Percentiles rank a stretch among this genome's conserved stretches.
Conservation (phyloP, 2,329 filamentous ascomycete species). For the Exserohilum turcica region DNA sequence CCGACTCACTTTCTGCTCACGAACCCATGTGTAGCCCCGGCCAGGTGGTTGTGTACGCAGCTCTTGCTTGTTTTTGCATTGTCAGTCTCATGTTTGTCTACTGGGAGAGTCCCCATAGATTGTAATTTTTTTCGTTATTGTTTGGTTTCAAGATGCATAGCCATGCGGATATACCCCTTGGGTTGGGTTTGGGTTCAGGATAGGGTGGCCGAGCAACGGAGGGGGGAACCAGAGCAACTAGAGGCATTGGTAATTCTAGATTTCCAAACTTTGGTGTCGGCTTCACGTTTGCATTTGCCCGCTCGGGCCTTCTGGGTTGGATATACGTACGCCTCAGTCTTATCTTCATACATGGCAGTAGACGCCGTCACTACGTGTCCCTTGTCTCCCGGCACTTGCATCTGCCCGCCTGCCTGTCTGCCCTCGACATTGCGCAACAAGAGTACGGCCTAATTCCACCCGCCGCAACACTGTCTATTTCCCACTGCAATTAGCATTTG, state of each 20-base stretch:
- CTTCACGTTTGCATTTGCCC: no score
- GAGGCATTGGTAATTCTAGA: slow-evolving; percentile 7
- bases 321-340: no score
- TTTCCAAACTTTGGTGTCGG: background rate
- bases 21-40: background rate
- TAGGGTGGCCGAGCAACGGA: background rate
- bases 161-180: slow-evolving; percentile 17
- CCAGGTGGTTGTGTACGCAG: background rate
- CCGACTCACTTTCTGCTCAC: background rate
- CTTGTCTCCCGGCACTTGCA: no score
- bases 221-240: background rate
- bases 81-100: slow-evolving; percentile 7
- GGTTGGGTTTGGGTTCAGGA: slow-evolving; percentile 6
- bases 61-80: slow-evolving; percentile 3
- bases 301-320: background rate
- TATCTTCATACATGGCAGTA: no score
- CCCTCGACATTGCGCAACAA: no score
- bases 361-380: no score
- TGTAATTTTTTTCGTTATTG: slow-evolving; percentile 1
- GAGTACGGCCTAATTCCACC: no score
- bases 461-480: no score
- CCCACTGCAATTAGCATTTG: no score
- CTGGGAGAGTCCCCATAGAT: slow-evolving; percentile 3
- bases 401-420: no score
- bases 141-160: slow-evolving; percentile 15